These are phyloP conservation scores for Keithomyces neogunnii DNA, from an alignment of 2,329 filamentous ascomycete species.

Conservation along the genomic window DNA sequence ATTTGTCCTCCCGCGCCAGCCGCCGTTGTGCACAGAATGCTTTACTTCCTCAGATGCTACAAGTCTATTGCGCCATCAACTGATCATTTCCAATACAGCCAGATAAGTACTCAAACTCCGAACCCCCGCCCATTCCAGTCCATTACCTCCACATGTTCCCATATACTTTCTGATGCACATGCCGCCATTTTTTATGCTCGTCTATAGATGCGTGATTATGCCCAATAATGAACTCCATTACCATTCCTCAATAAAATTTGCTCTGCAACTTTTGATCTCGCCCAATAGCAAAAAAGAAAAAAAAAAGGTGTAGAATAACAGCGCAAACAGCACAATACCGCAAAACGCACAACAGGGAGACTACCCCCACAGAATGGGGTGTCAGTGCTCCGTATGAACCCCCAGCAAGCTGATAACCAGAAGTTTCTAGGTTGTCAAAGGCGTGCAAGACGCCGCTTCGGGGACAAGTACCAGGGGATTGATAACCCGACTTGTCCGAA, in stretches of 20 bases:
- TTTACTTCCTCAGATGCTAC: neutral
- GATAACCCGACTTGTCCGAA: too few species aligned
- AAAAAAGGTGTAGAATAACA: neutral
- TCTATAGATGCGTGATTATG: neutral
- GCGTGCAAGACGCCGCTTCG: neutral
- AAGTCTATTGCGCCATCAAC: too few species aligned
- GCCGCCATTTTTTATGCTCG: neutral
- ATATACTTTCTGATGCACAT: neutral
- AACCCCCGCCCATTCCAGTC: neutral
- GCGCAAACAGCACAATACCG: neutral
- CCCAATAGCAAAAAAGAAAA: neutral
- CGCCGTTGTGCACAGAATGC: neutral
- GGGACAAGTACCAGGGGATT: neutral
- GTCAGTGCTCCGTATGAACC: too few species aligned
- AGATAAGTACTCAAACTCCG: neutral
- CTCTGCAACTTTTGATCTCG: neutral
- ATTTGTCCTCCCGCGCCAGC: neutral
- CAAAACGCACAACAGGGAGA: neutral
- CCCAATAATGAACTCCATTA: neutral
- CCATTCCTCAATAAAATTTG: neutral
- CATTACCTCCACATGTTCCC: neutral
- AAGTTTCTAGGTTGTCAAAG: neutral
- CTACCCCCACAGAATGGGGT: too few species aligned
- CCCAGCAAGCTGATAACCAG: neutral
- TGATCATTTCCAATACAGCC: neutral